These are phyloP conservation scores for Blastomyces emzantsi DNA, from an alignment of 2,329 filamentous ascomycete species.

Conservation along the genomic window DNA sequence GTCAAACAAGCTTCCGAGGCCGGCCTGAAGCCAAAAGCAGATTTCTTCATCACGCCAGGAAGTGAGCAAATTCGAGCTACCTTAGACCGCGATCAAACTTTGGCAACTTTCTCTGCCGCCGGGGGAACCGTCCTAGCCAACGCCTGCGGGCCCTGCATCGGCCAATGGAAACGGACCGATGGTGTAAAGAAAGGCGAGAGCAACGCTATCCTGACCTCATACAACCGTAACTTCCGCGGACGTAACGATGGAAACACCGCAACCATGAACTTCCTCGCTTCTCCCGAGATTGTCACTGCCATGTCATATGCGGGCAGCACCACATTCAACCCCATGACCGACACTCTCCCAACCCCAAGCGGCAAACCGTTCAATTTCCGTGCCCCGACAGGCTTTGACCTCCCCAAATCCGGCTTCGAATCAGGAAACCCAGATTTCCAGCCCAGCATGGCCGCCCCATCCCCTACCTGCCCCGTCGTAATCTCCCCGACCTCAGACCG, in stretches of 20 bases:
- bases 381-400: conserved; percentile 54
- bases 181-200: conserved; percentile 71
- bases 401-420: conserved; percentile 68
- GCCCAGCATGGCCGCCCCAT: conserved; percentile 62
- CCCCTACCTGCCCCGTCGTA: conserved; percentile 60
- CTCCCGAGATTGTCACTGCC: conserved; percentile 91
- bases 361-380: conserved; percentile 79
- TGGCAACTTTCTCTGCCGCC: conserved; percentile 74
- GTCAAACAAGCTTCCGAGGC: conserved; percentile 84
- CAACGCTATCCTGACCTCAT: conserved; percentile 94
- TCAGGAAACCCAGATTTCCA: conserved; percentile 65
- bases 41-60: conserved; percentile 94
- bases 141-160: conserved; percentile 88
- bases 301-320: conserved; percentile 89
- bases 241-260: conserved; percentile 94
- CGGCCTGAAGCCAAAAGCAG: conserved; percentile 79
- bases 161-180: conserved; percentile 91
- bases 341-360: conserved; percentile 68
- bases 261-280: conserved; percentile 98
- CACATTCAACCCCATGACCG: conserved; percentile 92
- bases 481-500: conserved; percentile 84
- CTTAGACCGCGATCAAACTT: conserved; percentile 76
- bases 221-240: conserved; percentile 97
- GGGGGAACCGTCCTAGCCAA: conserved; percentile 89
- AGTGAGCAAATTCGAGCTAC: conserved; percentile 96